Evolutionary conservation across 768 basidiomycete genomes (phyloP).

Genomic region (Neoboletus brunneissimus): DNA sequence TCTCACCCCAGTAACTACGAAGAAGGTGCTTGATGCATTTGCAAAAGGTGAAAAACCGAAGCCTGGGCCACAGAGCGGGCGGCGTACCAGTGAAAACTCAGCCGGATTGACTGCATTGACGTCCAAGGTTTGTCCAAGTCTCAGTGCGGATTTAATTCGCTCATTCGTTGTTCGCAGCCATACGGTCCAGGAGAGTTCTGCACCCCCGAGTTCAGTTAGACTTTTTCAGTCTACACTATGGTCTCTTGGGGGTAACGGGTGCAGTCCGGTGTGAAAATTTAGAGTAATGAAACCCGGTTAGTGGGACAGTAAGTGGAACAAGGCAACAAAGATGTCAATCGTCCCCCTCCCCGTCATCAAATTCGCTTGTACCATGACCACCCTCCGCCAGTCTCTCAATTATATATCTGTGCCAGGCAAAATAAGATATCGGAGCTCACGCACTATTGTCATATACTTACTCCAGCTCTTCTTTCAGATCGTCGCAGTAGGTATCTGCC

Average conservation of each 20-base stretch:
- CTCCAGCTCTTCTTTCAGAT: slow-evolving; percentile 84
- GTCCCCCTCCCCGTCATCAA: slow-evolving; percentile 80
- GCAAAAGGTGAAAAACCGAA: slow-evolving; percentile 82
- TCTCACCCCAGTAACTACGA: slow-evolving; percentile 71
- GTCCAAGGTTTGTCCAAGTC: slow-evolving; percentile 52
- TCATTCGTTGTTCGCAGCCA: slow-evolving; percentile 50
- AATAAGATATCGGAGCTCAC: slow-evolving; percentile 6
- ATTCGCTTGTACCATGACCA: slow-evolving; percentile 67
- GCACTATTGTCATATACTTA: slow-evolving; percentile 37
- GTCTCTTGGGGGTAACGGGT: neutral
- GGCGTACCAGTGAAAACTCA: slow-evolving; percentile 89
- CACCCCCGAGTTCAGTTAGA: slow-evolving; percentile 77
- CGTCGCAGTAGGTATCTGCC: slow-evolving; percentile 78
- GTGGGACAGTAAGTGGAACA: neutral
- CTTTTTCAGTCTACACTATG: neutral
- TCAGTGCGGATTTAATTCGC: neutral
- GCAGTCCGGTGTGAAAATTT: neutral
- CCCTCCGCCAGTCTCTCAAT: slow-evolving; percentile 70
- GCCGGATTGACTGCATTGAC: slow-evolving; percentile 82
- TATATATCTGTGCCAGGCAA: slow-evolving; percentile 49
- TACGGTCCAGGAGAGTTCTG: slow-evolving; percentile 94
- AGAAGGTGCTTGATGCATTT: slow-evolving; percentile 77
- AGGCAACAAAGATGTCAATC: slow-evolving; percentile 45
- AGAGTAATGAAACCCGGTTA: neutral
- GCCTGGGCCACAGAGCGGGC: slow-evolving; percentile 88